Evolutionary conservation across 306 rosid species (phyloP).

Genomic region (Cucumis hystrix): DNA sequence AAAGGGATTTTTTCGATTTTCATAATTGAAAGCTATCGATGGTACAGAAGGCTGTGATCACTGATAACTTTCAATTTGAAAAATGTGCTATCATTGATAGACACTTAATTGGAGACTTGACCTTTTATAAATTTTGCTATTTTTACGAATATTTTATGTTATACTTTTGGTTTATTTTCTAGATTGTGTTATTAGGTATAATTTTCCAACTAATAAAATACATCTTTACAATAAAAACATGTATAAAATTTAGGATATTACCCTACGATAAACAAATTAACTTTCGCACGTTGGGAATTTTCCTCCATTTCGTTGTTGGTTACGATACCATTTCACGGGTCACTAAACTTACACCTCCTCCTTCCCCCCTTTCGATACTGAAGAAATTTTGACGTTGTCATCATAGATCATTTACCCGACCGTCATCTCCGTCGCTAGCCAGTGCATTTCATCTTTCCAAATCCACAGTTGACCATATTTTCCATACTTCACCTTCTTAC

Average conservation of each 20-base stretch:
- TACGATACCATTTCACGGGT: conserved; percentile 2
- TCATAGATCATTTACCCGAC: neutral
- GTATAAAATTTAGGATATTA: neutral
- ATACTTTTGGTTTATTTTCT: no score
- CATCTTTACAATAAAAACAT: neutral
- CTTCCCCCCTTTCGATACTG: neutral
- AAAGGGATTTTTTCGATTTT: no score
- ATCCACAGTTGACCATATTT: neutral
- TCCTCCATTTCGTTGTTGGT: neutral
- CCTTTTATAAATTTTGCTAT: no score
- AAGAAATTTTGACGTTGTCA: neutral
- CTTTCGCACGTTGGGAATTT: neutral
- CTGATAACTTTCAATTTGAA: no score
- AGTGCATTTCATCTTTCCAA: neutral
- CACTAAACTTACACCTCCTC: neutral
- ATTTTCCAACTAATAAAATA: neutral
- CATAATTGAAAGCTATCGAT: no score
- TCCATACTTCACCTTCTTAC: neutral
- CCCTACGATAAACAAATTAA: neutral
- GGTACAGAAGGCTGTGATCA: no score
- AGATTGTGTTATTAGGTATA: no score
- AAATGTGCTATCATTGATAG: no score
- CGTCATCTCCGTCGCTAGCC: neutral
- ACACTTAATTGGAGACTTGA: no score
- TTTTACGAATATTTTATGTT: no score